Evolutionary conservation across 345 rosid genomes (phyloP), one percentile per base, ranked within the genome.

Genomic region (Draba incana): DNA sequence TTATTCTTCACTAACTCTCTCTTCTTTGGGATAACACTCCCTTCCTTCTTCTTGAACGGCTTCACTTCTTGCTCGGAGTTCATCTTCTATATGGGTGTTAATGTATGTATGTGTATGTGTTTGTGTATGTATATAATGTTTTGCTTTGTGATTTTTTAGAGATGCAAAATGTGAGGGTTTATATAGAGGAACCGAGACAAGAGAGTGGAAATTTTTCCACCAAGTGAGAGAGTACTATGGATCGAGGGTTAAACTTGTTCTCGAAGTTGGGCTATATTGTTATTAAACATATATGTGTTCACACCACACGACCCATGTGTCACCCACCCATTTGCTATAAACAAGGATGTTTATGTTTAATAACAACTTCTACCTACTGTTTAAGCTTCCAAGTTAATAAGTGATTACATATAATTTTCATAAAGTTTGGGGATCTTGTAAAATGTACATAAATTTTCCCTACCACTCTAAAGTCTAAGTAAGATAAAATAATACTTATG

Each of bases 1-100:
- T 66, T 81, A 15, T 77, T 73, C 81, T 84, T 82, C 66, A 84
- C 86, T 45, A 70, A 54, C 54, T 66, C 79, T 69, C 77, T 80
- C 77, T 70, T 63, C 65, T 53, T 49, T 0, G 82, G 83, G 33
- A 81, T 2, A 60, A 79, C 82, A 52, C 78, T 79, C 11, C 83
- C 84, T 43, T 75, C 66, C 53, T 70, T 74, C 66, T 77, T 65
- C 57, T 70, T 66, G 69, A 80, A 66, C 58, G 69, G 71, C 71
- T 69, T 80, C 65, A 60, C 10, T 2, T 38, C 63, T 2, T 35
- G 10, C 33, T 0, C 47, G 37, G 41, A 43, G 50, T 25, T 49
- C 71, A 62, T 65, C 54, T 48, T 44, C 66, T 58, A 44, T 35
- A 13, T 35, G 8, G 28, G 56, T n/a, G n/a, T n/a, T n/a, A n/a